Base-by-base conservation (phyloP, 1,284 basidiomycete species). In the Ustilago tritici region DNA sequence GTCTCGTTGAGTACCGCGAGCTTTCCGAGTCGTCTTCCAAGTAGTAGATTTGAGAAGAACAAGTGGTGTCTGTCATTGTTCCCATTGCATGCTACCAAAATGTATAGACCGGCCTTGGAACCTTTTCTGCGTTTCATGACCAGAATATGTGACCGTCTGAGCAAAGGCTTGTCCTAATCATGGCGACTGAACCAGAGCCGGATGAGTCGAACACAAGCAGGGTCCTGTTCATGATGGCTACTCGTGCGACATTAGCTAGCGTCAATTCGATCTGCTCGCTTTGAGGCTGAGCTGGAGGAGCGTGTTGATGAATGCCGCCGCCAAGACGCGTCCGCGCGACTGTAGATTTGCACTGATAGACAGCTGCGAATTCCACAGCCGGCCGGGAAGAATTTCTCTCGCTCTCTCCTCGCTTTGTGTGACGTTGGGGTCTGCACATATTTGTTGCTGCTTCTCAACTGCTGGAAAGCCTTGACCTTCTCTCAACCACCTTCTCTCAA, bases 1-100 rank as follows among this genome's bases (percentile, higher is more conserved):
- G 79, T 40, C 69, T 81, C 19, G 78, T 81, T 46, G 77, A 81
- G 68, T 81, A 81, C 59, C 67, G 79, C 43, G 79, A 81, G 64
- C 65, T 80, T 7, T 58, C 68, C 3, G 64, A 72, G 36, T 46
- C 43, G 8, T 41, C 61, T 12, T 55, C 59, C 23, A 32, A 61
- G 41, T 65, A 59, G 36, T 40, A 1, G 23, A 3, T 28, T 28
- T 28, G 23, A 46, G n/a, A 19, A 46, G 43, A 46, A 19, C n/a
- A 28, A 28, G 28, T n/a, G 19, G 34, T 34, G 14, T 56, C 36
- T 8, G 3, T 36, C 54, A 31, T 40, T 50, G 10, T 7, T 55
- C 17, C n/a, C 34, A 15, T 11, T 49, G 23, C 52, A 56, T 40
- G 23, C 14, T 36, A 14, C 41, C 40, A 57, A n/a, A 58, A 60